phyloP scores from a whole-genome alignment of 2,329 filamentous ascomycete genomes.

The Cadophora sp. region DNA sequence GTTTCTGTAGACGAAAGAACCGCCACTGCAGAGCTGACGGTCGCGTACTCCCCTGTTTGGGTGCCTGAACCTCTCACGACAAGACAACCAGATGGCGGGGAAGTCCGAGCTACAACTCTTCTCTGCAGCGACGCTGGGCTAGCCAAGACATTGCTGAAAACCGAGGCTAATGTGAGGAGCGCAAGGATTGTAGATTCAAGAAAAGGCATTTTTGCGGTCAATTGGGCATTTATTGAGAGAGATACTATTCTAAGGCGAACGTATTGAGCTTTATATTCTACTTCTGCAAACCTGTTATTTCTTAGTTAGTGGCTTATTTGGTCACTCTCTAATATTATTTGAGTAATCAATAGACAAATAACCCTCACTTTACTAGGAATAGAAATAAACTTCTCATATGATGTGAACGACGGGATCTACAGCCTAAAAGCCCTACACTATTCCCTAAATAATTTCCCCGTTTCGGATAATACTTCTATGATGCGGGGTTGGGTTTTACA shows the following conservation, averaged over 20 bases:
- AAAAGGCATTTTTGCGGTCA: not conserved
- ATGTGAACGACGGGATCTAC: not conserved
- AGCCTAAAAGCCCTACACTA: too few species aligned
- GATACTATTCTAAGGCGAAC: not conserved
- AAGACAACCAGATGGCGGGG: constrained; percentile 24
- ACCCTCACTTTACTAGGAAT: not conserved
- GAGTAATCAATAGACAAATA: not conserved
- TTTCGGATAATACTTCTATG: too few species aligned
- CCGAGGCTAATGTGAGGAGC: constrained; percentile 4
- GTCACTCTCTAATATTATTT: not conserved
- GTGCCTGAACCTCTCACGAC: constrained; percentile 21
- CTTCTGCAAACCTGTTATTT: too few species aligned
- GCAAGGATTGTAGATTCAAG: constrained; percentile 1
- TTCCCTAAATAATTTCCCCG: too few species aligned
- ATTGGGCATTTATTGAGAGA: constrained; percentile 2
- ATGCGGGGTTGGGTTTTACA: too few species aligned
- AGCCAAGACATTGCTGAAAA: not conserved
- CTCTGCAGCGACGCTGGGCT: constrained; percentile 1
- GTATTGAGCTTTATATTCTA: too few species aligned
- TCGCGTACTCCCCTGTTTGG: constrained; percentile 24
- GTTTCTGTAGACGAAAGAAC: constrained; percentile 24
- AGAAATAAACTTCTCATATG: not conserved
- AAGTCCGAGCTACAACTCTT: constrained; percentile 22
- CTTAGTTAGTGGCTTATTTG: too few species aligned
- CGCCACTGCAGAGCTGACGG: constrained; percentile 21